phyloP scores from a whole-genome alignment of 345 rosid genomes.

The Citrus unshiu region DNA sequence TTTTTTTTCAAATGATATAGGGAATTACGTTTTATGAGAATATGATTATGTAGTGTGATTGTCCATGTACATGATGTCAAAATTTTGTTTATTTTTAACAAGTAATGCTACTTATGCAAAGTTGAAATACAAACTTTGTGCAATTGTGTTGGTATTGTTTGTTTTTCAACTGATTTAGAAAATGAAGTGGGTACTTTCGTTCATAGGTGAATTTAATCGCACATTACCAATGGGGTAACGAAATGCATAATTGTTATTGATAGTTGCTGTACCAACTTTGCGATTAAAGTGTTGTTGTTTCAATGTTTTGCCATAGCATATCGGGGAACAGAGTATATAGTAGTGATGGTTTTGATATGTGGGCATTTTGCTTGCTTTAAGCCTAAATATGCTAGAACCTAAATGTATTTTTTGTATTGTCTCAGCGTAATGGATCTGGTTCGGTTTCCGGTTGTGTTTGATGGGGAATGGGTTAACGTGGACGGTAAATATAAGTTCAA shows the following conservation, averaged over 20 bases:
- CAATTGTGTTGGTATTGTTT: background rate
- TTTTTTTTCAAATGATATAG: background rate
- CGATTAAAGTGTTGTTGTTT: too few relatives aligned
- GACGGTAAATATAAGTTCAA: background rate
- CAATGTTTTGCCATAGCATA: too few relatives aligned
- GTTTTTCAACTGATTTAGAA: background rate
- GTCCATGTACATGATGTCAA: background rate
- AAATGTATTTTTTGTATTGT: background rate
- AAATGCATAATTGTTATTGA: too few relatives aligned
- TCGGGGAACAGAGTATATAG: background rate
- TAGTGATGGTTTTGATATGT: background rate
- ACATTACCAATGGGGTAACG: background rate
- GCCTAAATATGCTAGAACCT: background rate
- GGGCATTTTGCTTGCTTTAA: background rate
- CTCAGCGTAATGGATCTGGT: background rate
- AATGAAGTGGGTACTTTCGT: too few relatives aligned
- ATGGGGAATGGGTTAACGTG: background rate
- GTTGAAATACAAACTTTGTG: background rate
- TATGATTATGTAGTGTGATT: background rate
- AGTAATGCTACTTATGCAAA: background rate
- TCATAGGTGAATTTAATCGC: background rate
- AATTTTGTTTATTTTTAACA: background rate
- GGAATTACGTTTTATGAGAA: background rate
- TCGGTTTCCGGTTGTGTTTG: slow-evolving; percentile 4
- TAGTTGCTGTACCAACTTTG: too few relatives aligned